Conservation (phyloP, 2,329 filamentous ascomycete species). For the Trichoderma breve region DNA sequence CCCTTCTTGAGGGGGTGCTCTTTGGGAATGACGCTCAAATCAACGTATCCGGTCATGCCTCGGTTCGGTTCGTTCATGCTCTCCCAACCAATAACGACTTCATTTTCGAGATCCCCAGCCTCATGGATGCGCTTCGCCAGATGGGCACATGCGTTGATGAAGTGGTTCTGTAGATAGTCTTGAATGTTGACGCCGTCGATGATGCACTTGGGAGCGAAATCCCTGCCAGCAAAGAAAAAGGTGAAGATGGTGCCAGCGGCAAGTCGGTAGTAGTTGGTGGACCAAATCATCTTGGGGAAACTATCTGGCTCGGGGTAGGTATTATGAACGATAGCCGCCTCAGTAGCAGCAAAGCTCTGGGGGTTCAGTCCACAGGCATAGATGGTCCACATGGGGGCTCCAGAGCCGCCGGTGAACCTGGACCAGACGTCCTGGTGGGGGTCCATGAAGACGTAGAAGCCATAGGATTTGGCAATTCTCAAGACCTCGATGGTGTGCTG, state of each 20-base stretch:
- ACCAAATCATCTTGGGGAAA: conserved; percentile 99
- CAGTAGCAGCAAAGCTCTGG: conserved; percentile 76
- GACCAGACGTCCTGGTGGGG: conserved; percentile 99
- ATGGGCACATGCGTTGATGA: conserved; percentile 74
- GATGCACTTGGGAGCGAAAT: conserved; percentile 94
- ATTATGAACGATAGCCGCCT: conserved; percentile 93
- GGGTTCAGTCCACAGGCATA: conserved; percentile 93
- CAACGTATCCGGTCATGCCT: conserved; percentile 78
- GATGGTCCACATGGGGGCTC: conserved; percentile 95
- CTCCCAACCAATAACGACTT: conserved; percentile 92
- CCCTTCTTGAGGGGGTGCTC: conserved; percentile 92
- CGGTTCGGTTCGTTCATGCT: conserved; percentile 93
- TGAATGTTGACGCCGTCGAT: conserved; percentile 95
- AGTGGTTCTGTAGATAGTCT: conserved; percentile 88
- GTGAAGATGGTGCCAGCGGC: conserved; percentile 91
- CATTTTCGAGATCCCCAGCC: conserved; percentile 81
- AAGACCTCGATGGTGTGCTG: conserved; percentile 84
- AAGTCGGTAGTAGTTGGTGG: conserved; percentile 89
- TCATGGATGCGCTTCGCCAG: conserved; percentile 83
- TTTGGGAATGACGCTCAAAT: conserved; percentile 76
- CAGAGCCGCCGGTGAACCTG: conserved; percentile 87
- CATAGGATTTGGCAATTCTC: conserved; percentile 80
- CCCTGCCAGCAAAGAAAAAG: conserved; percentile 83
- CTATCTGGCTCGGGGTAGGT: conserved; percentile 79
- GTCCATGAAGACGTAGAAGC: conserved; percentile 97